Conservation (phyloP, 2,329 filamentous ascomycete genomes). For the Cephalotrichum gorgonifer region DNA sequence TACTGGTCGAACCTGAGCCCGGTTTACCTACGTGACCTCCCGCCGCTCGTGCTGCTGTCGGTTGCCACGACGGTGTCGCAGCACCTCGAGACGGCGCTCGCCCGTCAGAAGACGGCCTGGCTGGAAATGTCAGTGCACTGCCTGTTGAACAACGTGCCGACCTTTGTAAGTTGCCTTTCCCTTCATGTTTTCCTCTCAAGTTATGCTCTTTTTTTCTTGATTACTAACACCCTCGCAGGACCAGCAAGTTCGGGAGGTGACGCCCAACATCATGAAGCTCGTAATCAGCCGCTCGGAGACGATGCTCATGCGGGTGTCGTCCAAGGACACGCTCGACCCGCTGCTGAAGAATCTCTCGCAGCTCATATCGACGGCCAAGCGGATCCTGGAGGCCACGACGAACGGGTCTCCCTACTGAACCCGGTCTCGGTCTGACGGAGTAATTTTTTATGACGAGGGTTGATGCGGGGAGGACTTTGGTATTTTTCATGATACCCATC, state of each 20-base stretch:
- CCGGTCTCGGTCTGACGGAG: neutral
- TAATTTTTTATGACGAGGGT: neutral
- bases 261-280: conserved; percentile 46
- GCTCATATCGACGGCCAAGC: conserved; percentile 26
- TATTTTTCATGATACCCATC: neutral
- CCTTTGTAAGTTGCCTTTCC: conserved; percentile 34
- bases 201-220: neutral
- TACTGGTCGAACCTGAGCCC: conserved; percentile 21
- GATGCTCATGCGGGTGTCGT: conserved; percentile 39
- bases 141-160: conserved; percentile 36
- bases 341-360: conserved; percentile 35
- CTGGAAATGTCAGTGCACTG: conserved; percentile 48
- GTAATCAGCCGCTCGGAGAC: conserved; percentile 42
- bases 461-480: too few relatives aligned
- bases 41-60: conserved; percentile 52
- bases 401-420: neutral
- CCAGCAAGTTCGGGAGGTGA: conserved; percentile 41
- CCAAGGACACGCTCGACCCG: conserved; percentile 33
- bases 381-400: conserved; percentile 15
- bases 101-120: conserved; percentile 49
- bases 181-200: neutral
- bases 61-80: conserved; percentile 54
- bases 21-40: conserved; percentile 40
- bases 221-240: conserved; percentile 26
- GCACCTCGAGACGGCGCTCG: conserved; percentile 38